Evolutionary conservation across 2,329 filamentous ascomycete genomes (phyloP), one percentile per base, ranked within the genome.

Genomic region (Ophiocordyceps unilateralis): DNA sequence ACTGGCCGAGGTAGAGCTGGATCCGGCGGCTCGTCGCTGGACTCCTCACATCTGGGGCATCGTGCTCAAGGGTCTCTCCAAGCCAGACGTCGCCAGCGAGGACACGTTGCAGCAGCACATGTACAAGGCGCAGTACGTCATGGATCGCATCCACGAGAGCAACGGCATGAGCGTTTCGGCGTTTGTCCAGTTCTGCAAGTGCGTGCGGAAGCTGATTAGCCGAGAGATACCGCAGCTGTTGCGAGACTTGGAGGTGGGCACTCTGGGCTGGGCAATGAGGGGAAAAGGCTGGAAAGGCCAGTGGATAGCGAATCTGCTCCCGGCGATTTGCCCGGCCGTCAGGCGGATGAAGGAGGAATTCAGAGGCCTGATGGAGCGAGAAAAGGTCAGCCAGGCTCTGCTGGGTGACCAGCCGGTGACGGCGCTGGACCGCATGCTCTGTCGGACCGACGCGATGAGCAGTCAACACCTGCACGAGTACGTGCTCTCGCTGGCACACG

Each of bases 401-500:
- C 37, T 55, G 26, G 46, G 47, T 4, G 37, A 38, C 4, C 46
- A 47, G n/a, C 45, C 53, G 7, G 44, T 60, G n/a, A 47, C 55
- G 11, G 48, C 51, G 7, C 48, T 62, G n/a, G 60, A 62, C 10
- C 49, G 51, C 10, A 56, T 63, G 54, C 49, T 51, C 36, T 51
- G 51, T 23, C 53, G 61, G 8, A 49, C 46, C 42, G 61, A 64
- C 44, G 53, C 55, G 2, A 54, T 60, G 34, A 49, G 52, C 44
- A 57, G 55, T 6, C 50, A 53, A 76, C 49, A 60, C 14, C 58
- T 52, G 1, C 74, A 81, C 50, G 62, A 65, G 2, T 81, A 83
- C 53, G 68, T 86, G 55, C 68, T 77, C 40, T 68, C 74, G 1
- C 61, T 86, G 20, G 80, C 73, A 1, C 68, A 71, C 42, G 57